Base-by-base conservation (phyloP, 768 basidiomycete species). In the Amyloporia xantha region DNA sequence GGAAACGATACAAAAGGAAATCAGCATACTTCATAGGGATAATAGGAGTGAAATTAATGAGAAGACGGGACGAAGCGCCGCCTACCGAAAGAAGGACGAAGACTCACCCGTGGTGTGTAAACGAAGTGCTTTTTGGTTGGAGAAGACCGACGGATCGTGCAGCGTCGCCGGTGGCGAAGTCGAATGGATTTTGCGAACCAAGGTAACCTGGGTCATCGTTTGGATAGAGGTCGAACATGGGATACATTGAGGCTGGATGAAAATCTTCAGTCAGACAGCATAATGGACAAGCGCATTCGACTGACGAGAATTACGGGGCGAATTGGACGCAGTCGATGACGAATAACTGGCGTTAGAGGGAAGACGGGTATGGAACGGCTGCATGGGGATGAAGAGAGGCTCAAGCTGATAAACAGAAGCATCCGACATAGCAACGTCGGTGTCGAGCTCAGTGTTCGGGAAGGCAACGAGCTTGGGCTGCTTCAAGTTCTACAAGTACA, bases 391-490 rank as follows among this genome's bases (percentile, higher is more conserved):
- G 47, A 64, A 73, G 55, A 78, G 61, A 38, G 76, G 77, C 54
- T 84, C 79, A 62, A 75, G 74, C 55, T 84, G 83, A 60, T 69
- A 71, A 51, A 66, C 69, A 44, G 71, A 67, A 44, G 65, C 68
- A 56, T 77, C 75, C 59, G 75, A 79, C 88, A 91, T 91, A 56
- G 75, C 69, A 54, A 82, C 74, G 62, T 90, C 86, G 59, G 69
- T 66, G 64, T 87, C 82, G 52, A 68, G 62, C 51, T 78, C 75
- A 51, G 36, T 19, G 59, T 82, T 77, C 48, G 85, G 87, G 64
- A 88, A 89, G 39, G 85, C 83, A 49, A 88, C 71, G 51, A 86
- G 73, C 70, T 84, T 88, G 20, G 85, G 53, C 62, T 88, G 84
- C 65, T 91, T 88, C 26, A 72, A 68, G 53, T 72, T 73, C 79